A percentile compares a stretch with the other conserved stretches of the same genome.
These are phyloP conservation scores for Penicillium sp. DNA, from an alignment of 2,329 filamentous ascomycete species.

Conservation along the genomic window DNA sequence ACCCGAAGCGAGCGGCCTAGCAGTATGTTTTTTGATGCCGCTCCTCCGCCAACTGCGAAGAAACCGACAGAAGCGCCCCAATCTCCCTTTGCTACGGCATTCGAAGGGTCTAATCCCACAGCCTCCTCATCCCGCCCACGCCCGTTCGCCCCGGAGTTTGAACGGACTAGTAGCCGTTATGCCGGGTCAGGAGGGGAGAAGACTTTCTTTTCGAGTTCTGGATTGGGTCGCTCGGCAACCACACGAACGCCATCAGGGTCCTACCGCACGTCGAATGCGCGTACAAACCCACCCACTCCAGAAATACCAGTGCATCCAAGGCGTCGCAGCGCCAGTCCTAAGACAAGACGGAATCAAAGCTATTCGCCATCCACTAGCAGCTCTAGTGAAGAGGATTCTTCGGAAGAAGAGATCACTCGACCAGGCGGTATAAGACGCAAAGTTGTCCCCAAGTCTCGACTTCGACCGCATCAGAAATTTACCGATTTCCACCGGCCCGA, in stretches of 20 bases:
- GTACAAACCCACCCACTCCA: constrained; percentile 36
- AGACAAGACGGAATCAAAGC: constrained; percentile 28
- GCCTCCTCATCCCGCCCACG: constrained; percentile 13
- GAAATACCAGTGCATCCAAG: constrained; percentile 27
- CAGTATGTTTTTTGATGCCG: constrained; percentile 34
- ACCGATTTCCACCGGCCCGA: constrained; percentile 23
- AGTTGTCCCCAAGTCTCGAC: constrained; percentile 38
- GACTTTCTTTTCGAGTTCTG: constrained; percentile 50
- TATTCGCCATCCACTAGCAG: constrained; percentile 33
- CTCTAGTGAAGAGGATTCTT: constrained; percentile 37
- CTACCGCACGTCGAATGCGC: constrained; percentile 26
- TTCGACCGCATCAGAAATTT: constrained; percentile 28
- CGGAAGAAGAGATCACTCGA: constrained; percentile 24
- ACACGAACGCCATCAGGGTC: constrained; percentile 47
- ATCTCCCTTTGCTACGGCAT: neutral
- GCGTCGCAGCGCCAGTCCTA: constrained; percentile 44
- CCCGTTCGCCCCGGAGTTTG: constrained; percentile 29
- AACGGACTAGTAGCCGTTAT: constrained; percentile 53
- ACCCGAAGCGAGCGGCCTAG: constrained; percentile 32
- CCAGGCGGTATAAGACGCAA: constrained; percentile 32
- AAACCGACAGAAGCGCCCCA: constrained; percentile 36
- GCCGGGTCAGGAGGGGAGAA: constrained; percentile 51
- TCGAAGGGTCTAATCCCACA: too few species aligned
- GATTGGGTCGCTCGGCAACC: constrained; percentile 50
- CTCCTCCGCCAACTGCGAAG: constrained; percentile 39